Evolutionary conservation across 306 rosid species (phyloP), one percentile per base, ranked within the genome.

Genomic region (Fragaria nilgerrensis): DNA sequence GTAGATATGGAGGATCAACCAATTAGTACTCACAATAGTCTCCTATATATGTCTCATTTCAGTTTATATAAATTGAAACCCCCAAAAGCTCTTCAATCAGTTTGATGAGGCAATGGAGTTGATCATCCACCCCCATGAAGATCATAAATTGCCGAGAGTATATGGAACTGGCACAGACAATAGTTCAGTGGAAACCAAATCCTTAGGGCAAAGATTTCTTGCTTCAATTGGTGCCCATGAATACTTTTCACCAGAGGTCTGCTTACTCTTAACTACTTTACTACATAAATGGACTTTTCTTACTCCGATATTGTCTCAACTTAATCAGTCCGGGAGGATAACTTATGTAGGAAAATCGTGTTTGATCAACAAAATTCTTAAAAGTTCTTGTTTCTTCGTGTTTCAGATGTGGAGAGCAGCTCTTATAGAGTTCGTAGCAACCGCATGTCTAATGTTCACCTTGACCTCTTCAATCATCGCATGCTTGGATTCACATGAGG

Each of bases 381-480:
- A 9, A n/a, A 58, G 39, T 59, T 0, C 11, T 11, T 34, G 44
- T 41, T 5, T 7, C 52, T 59, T 65, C 9, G 16, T 68, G 22
- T 72, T 76, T 49, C 78, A 89, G 96, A 86, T 86, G 83, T 93
- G 96, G 96, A 93, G 75, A 65, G 92, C 87, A 49, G 93, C 90
- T 1, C 32, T 91, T 25, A 89, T 89, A 36, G 92, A 93, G 78
- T 50, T 86, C 22, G 84, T 87, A 2, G 97, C 96, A 44, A 91
- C 96, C 1, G 81, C 93, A 0, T 68, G 66, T 13, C 82, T 88
- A 7, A 12, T 91, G 78, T 85, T 93, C 75, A 79, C 87, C 39
- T 67, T 91, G 9, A 83, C 91, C 0, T 47, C 79, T 32, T 80
- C 91, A 62, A 86, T 93, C 16, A 84, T 89, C 64, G 78, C 98